These are phyloP conservation scores for Epichloe aotearoae DNA, from an alignment of 2,329 filamentous ascomycete genomes.

Conservation along the genomic window DNA sequence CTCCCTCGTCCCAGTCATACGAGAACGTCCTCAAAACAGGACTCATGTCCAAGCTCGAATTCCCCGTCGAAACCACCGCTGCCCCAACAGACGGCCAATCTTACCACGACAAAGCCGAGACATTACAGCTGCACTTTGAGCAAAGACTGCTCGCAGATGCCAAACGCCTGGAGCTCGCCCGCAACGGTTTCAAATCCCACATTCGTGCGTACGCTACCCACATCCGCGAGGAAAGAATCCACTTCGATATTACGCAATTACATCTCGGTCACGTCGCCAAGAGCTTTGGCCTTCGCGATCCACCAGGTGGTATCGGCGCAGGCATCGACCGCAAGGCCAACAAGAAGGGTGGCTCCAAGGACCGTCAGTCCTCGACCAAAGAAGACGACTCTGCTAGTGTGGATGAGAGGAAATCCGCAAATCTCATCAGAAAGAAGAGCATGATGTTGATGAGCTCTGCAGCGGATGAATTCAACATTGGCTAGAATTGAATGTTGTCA, in stretches of 20 bases:
- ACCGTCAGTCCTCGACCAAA: constrained; percentile 5
- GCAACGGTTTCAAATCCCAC: constrained; percentile 80
- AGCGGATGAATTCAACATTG: constrained; percentile 56
- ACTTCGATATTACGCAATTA: constrained; percentile 83
- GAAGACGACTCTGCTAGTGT: constrained; percentile 10
- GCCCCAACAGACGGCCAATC: constrained; percentile 27
- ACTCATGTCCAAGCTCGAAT: constrained; percentile 44
- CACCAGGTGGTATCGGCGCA: constrained; percentile 67
- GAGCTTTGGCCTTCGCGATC: constrained; percentile 79
- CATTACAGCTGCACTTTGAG: constrained; percentile 45
- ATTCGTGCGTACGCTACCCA: constrained; percentile 93
- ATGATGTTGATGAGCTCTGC: constrained; percentile 53
- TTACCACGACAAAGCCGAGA: constrained; percentile 39
- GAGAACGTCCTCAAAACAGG: constrained; percentile 51
- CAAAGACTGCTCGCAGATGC: constrained; percentile 47
- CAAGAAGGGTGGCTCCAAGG: constrained; percentile 18
- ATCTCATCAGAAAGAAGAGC: constrained; percentile 45
- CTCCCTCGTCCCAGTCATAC: constrained; percentile 37
- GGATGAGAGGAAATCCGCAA: constrained; percentile 21
- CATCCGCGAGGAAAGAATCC: constrained; percentile 66
- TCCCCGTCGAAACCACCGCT: constrained; percentile 57
- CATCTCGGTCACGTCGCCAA: constrained; percentile 92
- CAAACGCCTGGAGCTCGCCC: constrained; percentile 64
- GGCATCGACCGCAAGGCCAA: constrained; percentile 35
- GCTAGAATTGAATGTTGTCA: constrained; percentile 21